Evolutionary conservation across 371 early-diverging fungal genomes (phyloP).

Genomic region (Mortierella sp.): DNA sequence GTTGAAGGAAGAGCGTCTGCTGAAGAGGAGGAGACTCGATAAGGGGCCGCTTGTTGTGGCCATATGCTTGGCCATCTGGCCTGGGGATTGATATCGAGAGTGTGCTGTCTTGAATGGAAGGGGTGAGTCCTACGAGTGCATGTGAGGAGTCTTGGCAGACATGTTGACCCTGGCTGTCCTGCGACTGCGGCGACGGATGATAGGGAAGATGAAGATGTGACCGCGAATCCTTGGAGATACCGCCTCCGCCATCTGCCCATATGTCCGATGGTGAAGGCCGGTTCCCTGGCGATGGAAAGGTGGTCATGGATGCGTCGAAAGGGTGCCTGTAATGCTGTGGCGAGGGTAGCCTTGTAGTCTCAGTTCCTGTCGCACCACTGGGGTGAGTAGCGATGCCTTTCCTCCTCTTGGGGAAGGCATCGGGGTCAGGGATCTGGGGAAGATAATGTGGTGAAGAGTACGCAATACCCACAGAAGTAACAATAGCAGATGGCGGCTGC

Average conservation of each 20-base stretch:
- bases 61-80: too few species aligned
- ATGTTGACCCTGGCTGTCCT: not conserved
- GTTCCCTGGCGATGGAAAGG: not conserved
- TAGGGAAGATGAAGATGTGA: not conserved
- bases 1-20: not conserved
- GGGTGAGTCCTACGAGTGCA: not conserved
- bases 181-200: not conserved
- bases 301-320: not conserved
- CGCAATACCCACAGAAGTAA: not conserved
- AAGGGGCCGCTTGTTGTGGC: constrained; percentile 21
- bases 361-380: not conserved
- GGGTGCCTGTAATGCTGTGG: not conserved
- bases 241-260: not conserved
- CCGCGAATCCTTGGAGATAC: too few species aligned
- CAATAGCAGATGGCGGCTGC: not conserved
- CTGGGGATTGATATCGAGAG: not conserved
- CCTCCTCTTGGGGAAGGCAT: constrained; percentile 15
- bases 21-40: constrained; percentile 11
- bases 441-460: constrained; percentile 1
- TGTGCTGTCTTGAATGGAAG: not conserved
- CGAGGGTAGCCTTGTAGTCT: not conserved
- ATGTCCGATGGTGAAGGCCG: not conserved
- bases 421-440: not conserved
- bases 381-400: constrained; percentile 11
- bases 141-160: not conserved